These are phyloP conservation scores for Russula vinacea DNA, from an alignment of 768 basidiomycete genomes.

Conservation along the genomic window DNA sequence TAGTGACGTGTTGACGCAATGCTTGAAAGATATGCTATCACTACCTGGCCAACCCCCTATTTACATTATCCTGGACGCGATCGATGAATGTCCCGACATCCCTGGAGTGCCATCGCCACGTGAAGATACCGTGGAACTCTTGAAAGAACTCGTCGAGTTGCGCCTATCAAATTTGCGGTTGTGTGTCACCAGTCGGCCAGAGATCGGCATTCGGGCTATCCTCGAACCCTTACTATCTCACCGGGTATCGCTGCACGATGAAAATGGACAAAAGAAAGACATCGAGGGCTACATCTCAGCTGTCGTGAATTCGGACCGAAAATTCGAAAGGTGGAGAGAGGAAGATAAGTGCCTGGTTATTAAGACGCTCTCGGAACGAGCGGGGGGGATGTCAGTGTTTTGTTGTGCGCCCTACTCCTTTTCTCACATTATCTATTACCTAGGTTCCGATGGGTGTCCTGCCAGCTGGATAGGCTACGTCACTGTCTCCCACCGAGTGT, in stretches of 20 bases:
- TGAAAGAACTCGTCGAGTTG: not conserved
- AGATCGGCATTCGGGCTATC: not conserved
- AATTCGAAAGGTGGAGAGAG: not conserved
- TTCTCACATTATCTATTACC: not conserved
- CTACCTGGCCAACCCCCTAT: not conserved
- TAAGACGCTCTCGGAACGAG: not conserved
- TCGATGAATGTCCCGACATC: slow-evolving; percentile 15
- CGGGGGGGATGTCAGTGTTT: slow-evolving; percentile 3
- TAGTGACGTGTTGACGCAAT: not conserved
- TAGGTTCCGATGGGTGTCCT: slow-evolving; percentile 14
- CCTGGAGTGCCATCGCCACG: slow-evolving; percentile 1
- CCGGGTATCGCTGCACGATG: not conserved
- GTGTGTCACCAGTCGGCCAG: slow-evolving; percentile 7
- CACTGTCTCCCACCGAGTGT: not conserved
- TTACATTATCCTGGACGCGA: slow-evolving; percentile 8
- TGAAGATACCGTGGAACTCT: not conserved
- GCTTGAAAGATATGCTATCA: slow-evolving; percentile 12
- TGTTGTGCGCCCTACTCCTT: not conserved
- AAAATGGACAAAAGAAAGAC: slow-evolving; percentile 2
- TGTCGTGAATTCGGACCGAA: not conserved
- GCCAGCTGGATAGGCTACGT: not conserved
- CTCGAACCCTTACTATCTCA: not conserved
- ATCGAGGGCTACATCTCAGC: not conserved
- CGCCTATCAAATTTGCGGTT: slow-evolving; percentile 1
- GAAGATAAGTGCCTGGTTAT: not conserved